Conservation (phyloP, 2,329 filamentous ascomycete species). For the Albifimbria verrucaria region DNA sequence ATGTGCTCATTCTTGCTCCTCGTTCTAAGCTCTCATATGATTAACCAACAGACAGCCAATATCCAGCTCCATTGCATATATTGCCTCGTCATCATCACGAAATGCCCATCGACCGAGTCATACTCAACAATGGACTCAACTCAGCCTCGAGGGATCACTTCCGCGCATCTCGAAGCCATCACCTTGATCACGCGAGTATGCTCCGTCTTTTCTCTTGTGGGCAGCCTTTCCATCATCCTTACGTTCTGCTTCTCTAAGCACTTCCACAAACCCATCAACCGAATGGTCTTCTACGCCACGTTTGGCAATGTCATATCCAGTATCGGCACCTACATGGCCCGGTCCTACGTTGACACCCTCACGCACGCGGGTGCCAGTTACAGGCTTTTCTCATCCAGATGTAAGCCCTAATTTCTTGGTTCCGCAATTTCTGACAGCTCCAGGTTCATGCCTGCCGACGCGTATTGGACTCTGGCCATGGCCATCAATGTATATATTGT, state of each 20-base stretch:
- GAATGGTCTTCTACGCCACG: constrained; percentile 78
- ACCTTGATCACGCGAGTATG: constrained; percentile 63
- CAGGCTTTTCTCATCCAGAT: constrained; percentile 81
- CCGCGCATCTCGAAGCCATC: constrained; percentile 49
- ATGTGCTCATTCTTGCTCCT: too few relatives aligned
- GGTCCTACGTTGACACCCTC: constrained; percentile 50
- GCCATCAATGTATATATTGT: constrained; percentile 80
- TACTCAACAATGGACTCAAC: constrained; percentile 11
- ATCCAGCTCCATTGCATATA: too few relatives aligned
- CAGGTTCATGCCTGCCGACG: constrained; percentile 77
- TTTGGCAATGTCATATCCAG: constrained; percentile 79
- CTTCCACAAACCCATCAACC: constrained; percentile 85
- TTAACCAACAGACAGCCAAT: too few relatives aligned
- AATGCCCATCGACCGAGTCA: neutral
- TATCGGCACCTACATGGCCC: constrained; percentile 71
- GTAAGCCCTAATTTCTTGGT: constrained; percentile 42
- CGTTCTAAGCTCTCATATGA: too few relatives aligned
- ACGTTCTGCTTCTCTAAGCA: constrained; percentile 66
- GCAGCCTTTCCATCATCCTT: constrained; percentile 66
- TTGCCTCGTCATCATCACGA: neutral
- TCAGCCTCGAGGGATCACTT: constrained; percentile 9
- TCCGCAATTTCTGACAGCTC: constrained; percentile 12
- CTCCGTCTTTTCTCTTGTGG: constrained; percentile 68
- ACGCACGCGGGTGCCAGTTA: constrained; percentile 61
- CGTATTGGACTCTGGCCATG: constrained; percentile 78